phyloP scores from a whole-genome alignment of 257 asterid genomes.

The Scutellaria baicalensis region DNA sequence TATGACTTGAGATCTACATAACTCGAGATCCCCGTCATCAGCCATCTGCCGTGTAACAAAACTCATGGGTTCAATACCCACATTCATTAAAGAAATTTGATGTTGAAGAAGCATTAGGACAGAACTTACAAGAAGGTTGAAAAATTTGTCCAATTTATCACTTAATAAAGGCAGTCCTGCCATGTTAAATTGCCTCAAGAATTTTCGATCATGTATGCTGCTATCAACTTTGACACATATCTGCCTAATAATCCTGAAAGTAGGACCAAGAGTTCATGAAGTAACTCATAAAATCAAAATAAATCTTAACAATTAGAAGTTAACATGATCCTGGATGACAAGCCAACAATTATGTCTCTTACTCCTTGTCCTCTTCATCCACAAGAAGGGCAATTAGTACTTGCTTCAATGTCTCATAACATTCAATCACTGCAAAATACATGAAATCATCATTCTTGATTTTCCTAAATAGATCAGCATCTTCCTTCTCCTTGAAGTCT shows the following conservation, averaged over 20 bases:
- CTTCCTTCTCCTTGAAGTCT: constrained; percentile 73
- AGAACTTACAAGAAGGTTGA: constrained; percentile 55
- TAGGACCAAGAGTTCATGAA: constrained; percentile 13
- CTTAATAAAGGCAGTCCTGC: constrained; percentile 70
- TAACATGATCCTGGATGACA: not conserved
- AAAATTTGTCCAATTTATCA: constrained; percentile 73
- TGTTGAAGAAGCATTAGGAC: not conserved
- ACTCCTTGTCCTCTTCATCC: constrained; percentile 59
- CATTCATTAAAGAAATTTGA: not conserved
- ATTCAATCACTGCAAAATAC: constrained; percentile 81
- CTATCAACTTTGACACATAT: constrained; percentile 49
- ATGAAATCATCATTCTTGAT: constrained; percentile 74
- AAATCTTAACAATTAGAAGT: not conserved
- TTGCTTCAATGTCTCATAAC: constrained; percentile 73
- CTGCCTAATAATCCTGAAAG: constrained; percentile 52
- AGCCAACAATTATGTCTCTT: constrained; percentile 29
- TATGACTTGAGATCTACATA: constrained; percentile 49
- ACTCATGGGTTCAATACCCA: constrained; percentile 1
- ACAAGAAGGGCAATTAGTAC: constrained; percentile 56
- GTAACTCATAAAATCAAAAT: constrained; percentile 1
- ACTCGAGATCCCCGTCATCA: constrained; percentile 39
- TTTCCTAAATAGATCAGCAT: constrained; percentile 82
- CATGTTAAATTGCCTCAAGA: constrained; percentile 62
- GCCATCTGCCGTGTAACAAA: constrained; percentile 38
- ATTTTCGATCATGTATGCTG: constrained; percentile 44